phyloP scores from a whole-genome alignment of 2,329 filamentous ascomycete species.

The Sporothrix brasiliensis region DNA sequence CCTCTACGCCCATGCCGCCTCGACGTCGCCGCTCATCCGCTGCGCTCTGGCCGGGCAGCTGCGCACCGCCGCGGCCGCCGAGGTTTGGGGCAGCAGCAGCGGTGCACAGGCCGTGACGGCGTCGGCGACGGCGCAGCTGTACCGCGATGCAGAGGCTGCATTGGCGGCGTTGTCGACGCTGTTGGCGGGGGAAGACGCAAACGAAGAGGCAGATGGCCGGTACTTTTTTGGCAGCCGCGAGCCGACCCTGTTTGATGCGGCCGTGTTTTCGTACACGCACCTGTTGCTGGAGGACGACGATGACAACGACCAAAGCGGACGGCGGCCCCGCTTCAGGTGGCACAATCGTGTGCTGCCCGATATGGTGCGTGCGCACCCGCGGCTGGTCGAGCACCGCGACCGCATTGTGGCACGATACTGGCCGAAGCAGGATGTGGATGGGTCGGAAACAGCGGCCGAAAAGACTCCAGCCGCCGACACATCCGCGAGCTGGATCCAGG shows the following conservation, averaged over 20 bases:
- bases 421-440: conserved; percentile 31
- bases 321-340: conserved; percentile 57
- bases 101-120: conserved; percentile 42
- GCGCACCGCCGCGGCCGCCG: conserved; percentile 69
- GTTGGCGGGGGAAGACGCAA: conserved; percentile 38
- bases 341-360: conserved; percentile 61
- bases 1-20: conserved; percentile 71
- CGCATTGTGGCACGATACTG: conserved; percentile 43
- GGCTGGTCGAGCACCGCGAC: conserved; percentile 67
- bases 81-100: conserved; percentile 45
- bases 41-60: conserved; percentile 67
- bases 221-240: conserved; percentile 61
- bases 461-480: conserved; percentile 14
- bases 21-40: conserved; percentile 64
- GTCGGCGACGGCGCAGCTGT: conserved; percentile 46
- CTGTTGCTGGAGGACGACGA: conserved; percentile 65
- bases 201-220: conserved; percentile 36
- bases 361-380: conserved; percentile 59
- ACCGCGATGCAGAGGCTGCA: conserved; percentile 50
- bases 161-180: conserved; percentile 52
- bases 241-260: conserved; percentile 82
- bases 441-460: no score
- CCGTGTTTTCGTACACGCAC: conserved; percentile 87
- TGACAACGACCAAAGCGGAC: not conserved
- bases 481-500: conserved; percentile 31